Base-by-base conservation (phyloP, 2,329 filamentous ascomycete species). In the Thelonectria blattea region DNA sequence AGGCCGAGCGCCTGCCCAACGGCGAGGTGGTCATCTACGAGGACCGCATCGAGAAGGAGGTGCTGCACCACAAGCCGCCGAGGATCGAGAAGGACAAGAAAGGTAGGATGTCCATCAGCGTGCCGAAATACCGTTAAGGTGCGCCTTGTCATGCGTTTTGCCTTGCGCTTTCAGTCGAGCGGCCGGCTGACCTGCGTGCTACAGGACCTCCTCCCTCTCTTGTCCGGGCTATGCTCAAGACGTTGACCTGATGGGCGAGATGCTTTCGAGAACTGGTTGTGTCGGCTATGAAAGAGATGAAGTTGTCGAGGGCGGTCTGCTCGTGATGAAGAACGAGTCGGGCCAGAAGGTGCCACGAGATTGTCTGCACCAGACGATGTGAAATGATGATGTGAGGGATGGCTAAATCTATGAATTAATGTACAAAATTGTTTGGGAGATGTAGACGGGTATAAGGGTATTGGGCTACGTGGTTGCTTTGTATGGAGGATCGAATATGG, bases 51-150 rank as follows among this genome's bases (percentile, higher is more conserved):
- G 84, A 88, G 75, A 80, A 77, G 70, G 74, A 85, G 52, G 80
- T 83, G 65, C 82, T 84, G 69, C 79, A 80, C 50, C 78, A 78
- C 71, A 83, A 80, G 73, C 85, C 85, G 55, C 81, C 91, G 64
- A 83, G 90, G 69, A 87, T 97, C 71, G 91, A 92, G 79, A 92
- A 91, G 83, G 92, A 97, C 80, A 90, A 90, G 83, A 95, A 91
- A 93, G 93, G 93, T 96, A 95, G 89, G 91, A 88, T 95, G 87
- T 87, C 88, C 82, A 88, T 93, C 80, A 91, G 90, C 81, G 85
- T 91, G 78, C 91, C 90, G 73, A 87, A 88, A 80, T 84, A 87
- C 78, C 85, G 81, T 78, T 84, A 78, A 83, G 80, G 81, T 83
- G 79, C 75, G 82, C 75, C 69, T 70, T 69, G n/a, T n/a, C n/a